Evolutionary conservation across 163 green algal species (phyloP), one percentile per base, ranked within the genome.

Genomic region (Botryococcus braunii): DNA sequence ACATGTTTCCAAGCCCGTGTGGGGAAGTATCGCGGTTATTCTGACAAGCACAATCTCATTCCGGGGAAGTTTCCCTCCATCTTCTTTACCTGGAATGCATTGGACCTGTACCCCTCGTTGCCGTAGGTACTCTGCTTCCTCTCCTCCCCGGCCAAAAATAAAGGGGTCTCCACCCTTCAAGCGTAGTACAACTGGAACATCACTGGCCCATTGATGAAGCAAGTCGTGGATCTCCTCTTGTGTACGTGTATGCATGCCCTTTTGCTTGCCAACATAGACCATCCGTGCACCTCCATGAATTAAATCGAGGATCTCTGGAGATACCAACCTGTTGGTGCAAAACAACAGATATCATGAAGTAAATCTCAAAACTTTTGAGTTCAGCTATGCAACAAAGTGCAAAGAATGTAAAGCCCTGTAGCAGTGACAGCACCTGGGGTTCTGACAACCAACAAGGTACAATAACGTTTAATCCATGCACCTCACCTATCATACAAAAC

Each of bases 151-250:
- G 3, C 91, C 89, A 79, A 95, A 97, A 41, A 99, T 85, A 62
- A 92, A 96, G 4, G 94, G 94, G 74, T 99, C 94, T 6, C 94
- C 94, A 5, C 94, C 94, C 73, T 98, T 98, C 11, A 98, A 85
- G 36, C 94, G 78, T 47, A 97, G 62, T 7, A 95, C 83, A 25
- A 56, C 62, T 2, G 72, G 75, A 29, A 76, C 86, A 29, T 88
- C 82, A 46, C 86, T 69, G 25, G 89, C 89, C 80, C 97, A 97
- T 1, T 79, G 67, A 31, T 89, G 77, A 62, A 98, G 79, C 72
- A 98, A 76, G 69, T 91, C 84, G 67, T 98, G 91, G 36, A 99
- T 99, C 74, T 98, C 90, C 5, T 88, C 83, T 77, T 97, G 92
- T 17, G 85, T 91, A 50, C 92, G 85, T 0, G 90, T 97, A 82